These are phyloP conservation scores for Globisporangium spiculum DNA, from an alignment of 352 stramenopile species.

Conservation along the genomic window DNA sequence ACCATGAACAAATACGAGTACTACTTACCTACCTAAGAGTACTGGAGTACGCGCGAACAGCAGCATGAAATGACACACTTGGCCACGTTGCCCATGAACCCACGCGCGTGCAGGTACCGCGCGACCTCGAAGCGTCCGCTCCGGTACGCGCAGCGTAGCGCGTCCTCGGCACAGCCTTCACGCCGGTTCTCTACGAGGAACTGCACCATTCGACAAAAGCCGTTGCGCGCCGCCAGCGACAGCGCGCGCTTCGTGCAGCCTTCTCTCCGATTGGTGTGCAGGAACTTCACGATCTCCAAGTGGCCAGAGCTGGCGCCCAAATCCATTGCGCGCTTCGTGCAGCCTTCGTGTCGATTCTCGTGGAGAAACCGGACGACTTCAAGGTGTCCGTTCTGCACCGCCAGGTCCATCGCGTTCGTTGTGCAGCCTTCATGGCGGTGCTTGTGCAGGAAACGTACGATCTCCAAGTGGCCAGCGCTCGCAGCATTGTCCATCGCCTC, in stretches of 20 bases:
- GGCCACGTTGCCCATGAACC: conserved; percentile 16
- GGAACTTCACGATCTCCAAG: conserved; percentile 13
- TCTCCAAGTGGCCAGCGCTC: conserved; percentile 10
- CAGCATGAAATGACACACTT: conserved; percentile 17
- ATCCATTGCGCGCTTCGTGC: conserved; percentile 13
- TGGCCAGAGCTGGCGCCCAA: conserved; percentile 2
- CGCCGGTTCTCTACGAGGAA: conserved; percentile 15
- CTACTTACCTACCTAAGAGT: not conserved
- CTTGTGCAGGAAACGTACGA: conserved; percentile 12
- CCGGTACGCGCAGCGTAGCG: conserved; percentile 1
- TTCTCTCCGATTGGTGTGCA: conserved; percentile 6
- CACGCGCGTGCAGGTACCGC: conserved; percentile 13
- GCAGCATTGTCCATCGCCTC: conserved; percentile 13
- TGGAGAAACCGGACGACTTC: conserved; percentile 12
- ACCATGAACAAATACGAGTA: not conserved
- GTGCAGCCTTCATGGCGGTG: conserved; percentile 11
- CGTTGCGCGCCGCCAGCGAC: conserved; percentile 5
- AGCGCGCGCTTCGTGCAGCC: conserved; percentile 15
- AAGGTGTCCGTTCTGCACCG: conserved; percentile 7
- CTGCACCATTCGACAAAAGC: conserved; percentile 2
- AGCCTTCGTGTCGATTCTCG: conserved; percentile 9
- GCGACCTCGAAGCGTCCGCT: conserved; percentile 15
- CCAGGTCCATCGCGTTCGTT: conserved; percentile 8
- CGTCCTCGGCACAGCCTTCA: conserved; percentile 14
- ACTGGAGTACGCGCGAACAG: conserved; percentile 9